Evolutionary conservation across 2,329 filamentous ascomycete genomes (phyloP).

Genomic region (Penicillium sp.): DNA sequence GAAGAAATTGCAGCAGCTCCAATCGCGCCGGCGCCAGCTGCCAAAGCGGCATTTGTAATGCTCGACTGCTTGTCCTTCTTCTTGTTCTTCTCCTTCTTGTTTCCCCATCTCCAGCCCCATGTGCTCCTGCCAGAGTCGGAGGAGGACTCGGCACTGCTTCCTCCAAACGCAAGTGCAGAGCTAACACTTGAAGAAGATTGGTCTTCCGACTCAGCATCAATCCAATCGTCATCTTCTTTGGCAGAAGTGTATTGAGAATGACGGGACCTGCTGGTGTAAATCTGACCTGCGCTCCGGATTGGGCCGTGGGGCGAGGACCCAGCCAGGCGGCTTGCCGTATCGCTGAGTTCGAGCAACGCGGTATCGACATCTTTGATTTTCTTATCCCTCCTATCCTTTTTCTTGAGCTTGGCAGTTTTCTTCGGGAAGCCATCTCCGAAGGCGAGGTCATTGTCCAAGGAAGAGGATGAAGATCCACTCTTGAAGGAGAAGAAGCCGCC

Average conservation of each 20-base stretch:
- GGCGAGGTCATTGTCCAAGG: constrained; percentile 64
- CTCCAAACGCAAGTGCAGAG: constrained; percentile 61
- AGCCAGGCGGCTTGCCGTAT: constrained; percentile 47
- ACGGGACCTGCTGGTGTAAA: constrained; percentile 30
- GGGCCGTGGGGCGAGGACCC: constrained; percentile 35
- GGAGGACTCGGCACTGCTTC: constrained; percentile 52
- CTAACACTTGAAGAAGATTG: constrained; percentile 52
- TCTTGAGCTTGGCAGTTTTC: constrained; percentile 37
- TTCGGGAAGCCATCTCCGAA: constrained; percentile 58
- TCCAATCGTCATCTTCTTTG: constrained; percentile 53
- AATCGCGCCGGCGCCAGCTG: constrained; percentile 44
- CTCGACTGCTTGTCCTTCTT: constrained; percentile 31
- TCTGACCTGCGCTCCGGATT: constrained; percentile 35
- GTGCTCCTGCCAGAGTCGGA: constrained; percentile 55
- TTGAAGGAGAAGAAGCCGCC: constrained; percentile 56
- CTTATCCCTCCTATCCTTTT: constrained; percentile 28
- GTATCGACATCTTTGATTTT: constrained; percentile 41
- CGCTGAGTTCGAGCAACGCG: constrained; percentile 48
- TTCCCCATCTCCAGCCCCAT: constrained; percentile 61
- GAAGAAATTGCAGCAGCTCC: constrained; percentile 43
- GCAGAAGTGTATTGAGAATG: constrained; percentile 28
- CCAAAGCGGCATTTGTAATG: constrained; percentile 33
- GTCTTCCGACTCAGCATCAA: constrained; percentile 53
- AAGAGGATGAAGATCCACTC: constrained; percentile 62
- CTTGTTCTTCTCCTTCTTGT: constrained; percentile 44